Conservation (phyloP, 495 filamentous ascomycete species). For the Penicillium cataractarum region DNA sequence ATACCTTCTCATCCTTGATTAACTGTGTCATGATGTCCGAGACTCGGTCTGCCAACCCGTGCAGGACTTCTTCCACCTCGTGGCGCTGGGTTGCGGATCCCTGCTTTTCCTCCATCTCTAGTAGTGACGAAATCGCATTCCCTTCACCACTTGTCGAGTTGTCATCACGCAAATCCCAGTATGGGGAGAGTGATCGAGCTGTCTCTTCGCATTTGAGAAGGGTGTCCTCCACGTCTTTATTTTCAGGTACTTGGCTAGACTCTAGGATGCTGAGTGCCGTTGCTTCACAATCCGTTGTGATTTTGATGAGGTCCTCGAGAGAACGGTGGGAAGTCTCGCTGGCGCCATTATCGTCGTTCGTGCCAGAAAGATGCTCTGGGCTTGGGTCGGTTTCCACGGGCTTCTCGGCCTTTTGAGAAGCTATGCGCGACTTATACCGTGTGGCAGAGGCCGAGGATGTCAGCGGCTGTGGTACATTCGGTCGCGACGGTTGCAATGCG, state of each 20-base stretch:
- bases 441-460: neutral
- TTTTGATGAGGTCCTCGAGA: neutral
- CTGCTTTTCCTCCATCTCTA: conserved; percentile 55
- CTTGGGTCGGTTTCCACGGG: neutral
- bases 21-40: conserved; percentile 63
- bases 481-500: conserved; percentile 25
- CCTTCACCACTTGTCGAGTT: conserved; percentile 26
- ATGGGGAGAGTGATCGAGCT: conserved; percentile 39
- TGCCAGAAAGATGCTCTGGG: neutral
- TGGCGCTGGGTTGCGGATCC: conserved; percentile 3
- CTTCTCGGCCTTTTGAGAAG: conserved; percentile 2
- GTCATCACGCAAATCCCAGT: conserved; percentile 28
- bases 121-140: conserved; percentile 53
- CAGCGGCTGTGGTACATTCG: conserved; percentile 6
- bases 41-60: conserved; percentile 45
- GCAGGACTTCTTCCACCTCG: conserved; percentile 9
- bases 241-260: conserved; percentile 41
- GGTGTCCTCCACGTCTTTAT: conserved; percentile 42
- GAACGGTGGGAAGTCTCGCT: neutral
- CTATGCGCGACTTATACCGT: conserved; percentile 21
- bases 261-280: conserved; percentile 29
- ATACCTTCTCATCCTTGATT: conserved; percentile 73
- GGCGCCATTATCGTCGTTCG: neutral
- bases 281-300: conserved; percentile 25
- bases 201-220: conserved; percentile 50